Base-by-base conservation (phyloP, 768 basidiomycete genomes). In the Russula earlei region DNA sequence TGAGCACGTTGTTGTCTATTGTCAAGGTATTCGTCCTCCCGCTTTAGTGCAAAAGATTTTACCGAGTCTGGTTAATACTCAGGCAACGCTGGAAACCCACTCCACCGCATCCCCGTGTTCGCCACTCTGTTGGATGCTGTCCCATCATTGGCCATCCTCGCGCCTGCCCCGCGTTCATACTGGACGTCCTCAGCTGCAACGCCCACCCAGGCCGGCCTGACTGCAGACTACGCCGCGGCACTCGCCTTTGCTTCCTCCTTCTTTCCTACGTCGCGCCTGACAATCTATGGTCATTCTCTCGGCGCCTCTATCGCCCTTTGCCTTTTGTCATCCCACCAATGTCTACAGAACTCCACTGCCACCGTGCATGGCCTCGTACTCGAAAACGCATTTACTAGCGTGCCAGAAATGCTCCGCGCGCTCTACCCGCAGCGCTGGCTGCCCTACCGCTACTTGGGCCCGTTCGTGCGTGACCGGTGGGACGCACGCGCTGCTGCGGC, bases 41-140 rank as follows among this genome's bases (percentile, higher is more conserved):
- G 7, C 19, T 14, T 15, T 20, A 5, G 43, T 44, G 3, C 2
- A 4, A 14, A 19, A 4, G 15, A 29, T 12, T 20, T 47, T n/a
- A 33, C 17, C 45, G 29, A 31, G 29, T 9, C 19, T 2, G 45
- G 15, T 4, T n/a, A n/a, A 1, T 15, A 20, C 20, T 24, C 55
- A 74, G 77, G 76, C n/a, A 79, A 79, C 56, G 75, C 77, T 3
- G 77, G 77, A 2, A 77, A 75, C 36, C 77, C 77, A 0, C 64
- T 78, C 2, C 67, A 70, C 14, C 74, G 78, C 11, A 54, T 77
- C 9, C 75, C 77, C 1, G 65, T 76, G 37, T 78, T 79, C 61
- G 61, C 68, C 49, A 51, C 58, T 17, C 61, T 74, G 4, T 62
- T 74, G 2, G 62, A 49, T 48, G 54, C 60, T 3, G 29, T 64